A percentile compares a stretch with the other conserved stretches of the same genome.
Conservation (phyloP, 495 filamentous ascomycete genomes). For the Evansstolkia leycettana region DNA sequence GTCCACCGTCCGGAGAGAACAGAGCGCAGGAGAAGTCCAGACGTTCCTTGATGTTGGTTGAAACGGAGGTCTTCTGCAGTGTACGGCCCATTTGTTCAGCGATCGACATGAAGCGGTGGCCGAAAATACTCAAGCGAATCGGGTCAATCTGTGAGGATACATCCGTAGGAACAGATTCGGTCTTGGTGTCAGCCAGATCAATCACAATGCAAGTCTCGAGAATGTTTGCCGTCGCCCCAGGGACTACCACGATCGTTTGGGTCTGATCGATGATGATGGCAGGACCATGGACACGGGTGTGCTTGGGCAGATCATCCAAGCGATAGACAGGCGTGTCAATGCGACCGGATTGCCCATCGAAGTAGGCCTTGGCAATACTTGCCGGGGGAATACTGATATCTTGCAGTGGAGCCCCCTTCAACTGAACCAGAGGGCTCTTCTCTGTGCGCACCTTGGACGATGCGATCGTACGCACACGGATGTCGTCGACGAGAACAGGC, state of each 20-base stretch:
- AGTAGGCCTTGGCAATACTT: conserved; percentile 30
- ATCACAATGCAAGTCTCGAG: conserved; percentile 36
- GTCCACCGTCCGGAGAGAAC: conserved; percentile 78
- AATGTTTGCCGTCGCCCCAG: conserved; percentile 46
- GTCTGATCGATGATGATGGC: conserved; percentile 91
- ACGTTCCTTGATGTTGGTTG: conserved; percentile 95
- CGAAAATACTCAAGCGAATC: conserved; percentile 91
- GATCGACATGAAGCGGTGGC: conserved; percentile 97
- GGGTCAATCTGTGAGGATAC: conserved; percentile 67
- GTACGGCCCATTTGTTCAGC: conserved; percentile 97
- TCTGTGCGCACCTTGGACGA: conserved; percentile 29
- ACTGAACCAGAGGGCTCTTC: conserved; percentile 26
- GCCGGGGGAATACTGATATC: conserved; percentile 17
- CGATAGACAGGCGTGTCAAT: conserved; percentile 77
- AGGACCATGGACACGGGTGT: conserved; percentile 70
- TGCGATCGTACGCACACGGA: conserved; percentile 37
- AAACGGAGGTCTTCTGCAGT: conserved; percentile 92
- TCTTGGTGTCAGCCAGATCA: conserved; percentile 35
- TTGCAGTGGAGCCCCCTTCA: conserved; percentile 19
- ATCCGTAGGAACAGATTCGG: conserved; percentile 49
- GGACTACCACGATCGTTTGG: conserved; percentile 88
- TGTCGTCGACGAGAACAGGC: conserved; percentile 38
- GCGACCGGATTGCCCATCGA: conserved; percentile 52
- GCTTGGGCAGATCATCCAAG: conserved; percentile 62
- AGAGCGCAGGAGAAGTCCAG: conserved; percentile 95